Base-by-base conservation (phyloP, 371 early-diverging fungal genomes). In the Rhizopus delemar region DNA sequence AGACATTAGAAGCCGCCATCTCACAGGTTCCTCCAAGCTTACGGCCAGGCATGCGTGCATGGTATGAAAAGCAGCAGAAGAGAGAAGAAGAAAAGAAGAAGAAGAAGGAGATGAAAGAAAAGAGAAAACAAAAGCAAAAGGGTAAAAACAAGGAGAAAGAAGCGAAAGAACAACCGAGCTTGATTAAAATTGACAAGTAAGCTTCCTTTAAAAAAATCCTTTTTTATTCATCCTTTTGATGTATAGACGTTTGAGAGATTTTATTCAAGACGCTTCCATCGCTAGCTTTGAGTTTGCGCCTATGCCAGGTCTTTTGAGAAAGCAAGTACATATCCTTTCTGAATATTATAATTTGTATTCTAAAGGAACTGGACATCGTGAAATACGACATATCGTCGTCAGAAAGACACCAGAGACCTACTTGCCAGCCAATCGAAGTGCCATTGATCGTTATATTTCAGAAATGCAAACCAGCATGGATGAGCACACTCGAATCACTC, bases 241-340 rank as follows among this genome's bases (percentile, higher is more conserved):
- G 43, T 54, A 16, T 68, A 73, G 77, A 16, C 75, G 74, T 31
- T 59, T 80, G n/a, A 63, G 63, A 32, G 60, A 68, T 28, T 77
- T 80, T 48, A 68, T 80, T 11, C 28, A 56, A 9, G 80, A 77
- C 54, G 65, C 63, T 7, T 56, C 68, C 2, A 68, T 80, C 22
- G 60, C 67, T 50, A 72, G 77, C 45, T 71, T 67, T 36, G 77
- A 82, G 51, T 64, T 85, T 50, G 66, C 70, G 0, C 86, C 86
- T n/a, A 83, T 85, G 86, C 56, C 70, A 8, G 77, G 71, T n/a
- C 51, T 65, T 9, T 51, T 77, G 41, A 70, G 83, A 32, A 78
- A 80, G 49, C 81, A 82, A 50, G 57, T 85, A 3, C 83, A 85
- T 58, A 46, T 80, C 9, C 61, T 85, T 49, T 77, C 83, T 28